Percentiles rank a stretch among this genome's conserved stretches.
These are phyloP conservation scores for Coemansia sp. DNA, from an alignment of 192 early-diverging fungal genomes.

Conservation along the genomic window DNA sequence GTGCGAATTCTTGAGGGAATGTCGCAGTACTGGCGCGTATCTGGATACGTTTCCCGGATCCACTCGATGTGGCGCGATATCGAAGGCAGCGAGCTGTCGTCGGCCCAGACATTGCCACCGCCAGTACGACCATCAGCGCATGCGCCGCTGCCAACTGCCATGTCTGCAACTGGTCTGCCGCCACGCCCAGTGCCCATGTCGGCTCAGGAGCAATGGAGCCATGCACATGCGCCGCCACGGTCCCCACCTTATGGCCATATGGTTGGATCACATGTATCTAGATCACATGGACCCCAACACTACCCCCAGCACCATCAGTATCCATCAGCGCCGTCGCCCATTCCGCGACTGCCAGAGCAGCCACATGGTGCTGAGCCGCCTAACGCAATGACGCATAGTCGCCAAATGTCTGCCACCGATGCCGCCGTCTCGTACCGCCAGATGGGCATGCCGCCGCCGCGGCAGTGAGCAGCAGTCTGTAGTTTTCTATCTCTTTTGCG, in stretches of 20 bases:
- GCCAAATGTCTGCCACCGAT: not conserved
- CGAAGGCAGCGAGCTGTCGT: conserved; percentile 26
- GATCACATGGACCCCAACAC: not conserved
- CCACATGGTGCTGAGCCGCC: not conserved
- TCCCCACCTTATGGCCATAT: conserved; percentile 1
- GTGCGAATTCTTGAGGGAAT: conserved; percentile 38
- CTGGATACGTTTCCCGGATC: conserved; percentile 26
- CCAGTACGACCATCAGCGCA: not conserved
- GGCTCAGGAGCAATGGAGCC: conserved; percentile 1
- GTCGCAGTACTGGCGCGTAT: conserved; percentile 43
- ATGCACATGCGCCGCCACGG: conserved; percentile 4
- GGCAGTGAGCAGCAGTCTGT: not conserved
- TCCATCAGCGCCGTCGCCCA: not conserved
- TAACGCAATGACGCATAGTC: not conserved
- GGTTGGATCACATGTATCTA: conserved; percentile 1
- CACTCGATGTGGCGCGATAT: conserved; percentile 35
- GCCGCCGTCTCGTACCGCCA: not conserved
- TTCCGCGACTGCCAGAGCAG: not conserved
- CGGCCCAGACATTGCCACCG: conserved; percentile 7
- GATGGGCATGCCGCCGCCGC: conserved; percentile 8
- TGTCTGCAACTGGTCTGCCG: conserved; percentile 1
- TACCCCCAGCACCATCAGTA: not conserved
- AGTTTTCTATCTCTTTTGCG: not conserved
- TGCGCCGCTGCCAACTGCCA: not conserved
- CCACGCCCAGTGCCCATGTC: conserved; percentile 4